Conservation (phyloP, 495 filamentous ascomycete species). For the Penicillium riverlandense region DNA sequence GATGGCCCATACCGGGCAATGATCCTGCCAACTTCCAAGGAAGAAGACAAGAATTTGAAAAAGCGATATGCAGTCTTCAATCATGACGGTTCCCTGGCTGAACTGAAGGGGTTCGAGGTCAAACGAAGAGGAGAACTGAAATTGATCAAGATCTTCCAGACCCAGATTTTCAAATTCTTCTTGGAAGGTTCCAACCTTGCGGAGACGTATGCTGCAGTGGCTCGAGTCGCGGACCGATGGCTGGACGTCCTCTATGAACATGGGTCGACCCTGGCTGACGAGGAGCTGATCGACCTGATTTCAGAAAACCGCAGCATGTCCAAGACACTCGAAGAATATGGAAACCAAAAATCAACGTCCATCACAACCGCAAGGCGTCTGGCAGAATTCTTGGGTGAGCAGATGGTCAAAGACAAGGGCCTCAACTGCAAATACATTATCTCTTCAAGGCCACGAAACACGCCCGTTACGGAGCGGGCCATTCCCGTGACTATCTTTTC, state of each 20-base stretch:
- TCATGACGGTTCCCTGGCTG: constrained; percentile 91
- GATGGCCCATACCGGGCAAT: constrained; percentile 97
- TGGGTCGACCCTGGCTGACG: constrained; percentile 82
- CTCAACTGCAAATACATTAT: constrained; percentile 99
- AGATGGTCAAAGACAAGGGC: constrained; percentile 99
- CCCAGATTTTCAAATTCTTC: constrained; percentile 99
- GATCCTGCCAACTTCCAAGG: constrained; percentile 94
- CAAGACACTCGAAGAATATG: constrained; percentile 95
- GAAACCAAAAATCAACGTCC: constrained; percentile 89
- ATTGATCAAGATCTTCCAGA: constrained; percentile 99
- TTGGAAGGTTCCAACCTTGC: constrained; percentile 77
- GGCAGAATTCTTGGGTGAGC: constrained; percentile 92
- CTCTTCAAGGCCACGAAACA: constrained; percentile 74
- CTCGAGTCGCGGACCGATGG: constrained; percentile 94
- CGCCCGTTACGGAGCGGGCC: constrained; percentile 90
- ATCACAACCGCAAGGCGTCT: constrained; percentile 96
- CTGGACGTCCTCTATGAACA: constrained; percentile 86
- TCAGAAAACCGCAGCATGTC: constrained; percentile 97
- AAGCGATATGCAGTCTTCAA: constrained; percentile 99
- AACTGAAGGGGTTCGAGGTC: constrained; percentile 96
- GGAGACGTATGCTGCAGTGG: constrained; percentile 87
- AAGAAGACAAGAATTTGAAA: constrained; percentile 99
- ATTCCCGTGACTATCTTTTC: constrained; percentile 97
- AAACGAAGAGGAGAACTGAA: constrained; percentile 98
- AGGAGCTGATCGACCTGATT: constrained; percentile 97